Evolutionary conservation across 129 eudicot genomes (phyloP).

Genomic region (Helianthus annuus): HanXRQr2.0-SUNRISE NC_035448.2:110363373-110363872

Average conservation of each 20-base stretch:
- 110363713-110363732: neutral
- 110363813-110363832: constrained; percentile 69
- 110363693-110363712: neutral
- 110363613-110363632: neutral
- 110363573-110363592: constrained; percentile 2
- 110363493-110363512: constrained; percentile 92
- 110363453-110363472: constrained; percentile 95
- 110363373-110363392: constrained; percentile 91
- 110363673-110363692: constrained; percentile 6
- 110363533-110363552: constrained; percentile 12
- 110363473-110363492: constrained; percentile 88
- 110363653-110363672: constrained; percentile 4
- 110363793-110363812: constrained; percentile 23
- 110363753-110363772: neutral
- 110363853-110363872: constrained; percentile 87
- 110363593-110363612: neutral
- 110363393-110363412: constrained; percentile 77
- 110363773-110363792: neutral
- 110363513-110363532: constrained; percentile 75
- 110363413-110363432: constrained; percentile 95
- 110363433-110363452: constrained; percentile 92
- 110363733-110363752: too few species aligned
- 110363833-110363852: constrained; percentile 92
- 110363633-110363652: neutral
- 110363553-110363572: constrained; percentile 5